These are phyloP conservation scores for Lophiotrema nucula DNA, from an alignment of 495 filamentous ascomycete species.

Conservation along the genomic window DNA sequence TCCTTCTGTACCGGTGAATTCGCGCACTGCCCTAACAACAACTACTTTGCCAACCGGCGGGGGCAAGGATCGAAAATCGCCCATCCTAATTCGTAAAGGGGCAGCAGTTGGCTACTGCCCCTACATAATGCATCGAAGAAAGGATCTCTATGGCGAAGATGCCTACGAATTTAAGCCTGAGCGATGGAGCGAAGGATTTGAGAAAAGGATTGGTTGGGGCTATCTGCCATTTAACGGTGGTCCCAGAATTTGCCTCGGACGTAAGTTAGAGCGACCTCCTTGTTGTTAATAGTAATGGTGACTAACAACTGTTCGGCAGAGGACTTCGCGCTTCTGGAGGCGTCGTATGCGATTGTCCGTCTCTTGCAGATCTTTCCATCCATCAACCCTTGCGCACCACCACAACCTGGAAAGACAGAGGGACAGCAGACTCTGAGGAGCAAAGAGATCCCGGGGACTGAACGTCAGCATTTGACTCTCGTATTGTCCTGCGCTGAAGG, in stretches of 20 bases:
- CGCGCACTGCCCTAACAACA: slow-evolving; percentile 10
- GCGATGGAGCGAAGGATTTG: slow-evolving; percentile 45
- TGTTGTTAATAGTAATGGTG: neutral
- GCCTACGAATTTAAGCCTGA: slow-evolving; percentile 58
- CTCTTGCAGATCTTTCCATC: neutral
- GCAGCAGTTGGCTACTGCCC: slow-evolving; percentile 47
- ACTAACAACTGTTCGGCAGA: neutral
- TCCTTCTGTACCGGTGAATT: slow-evolving; percentile 25
- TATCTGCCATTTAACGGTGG: neutral
- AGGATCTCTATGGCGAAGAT: slow-evolving; percentile 57
- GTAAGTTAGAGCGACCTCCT: neutral
- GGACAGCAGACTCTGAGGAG: too few species aligned
- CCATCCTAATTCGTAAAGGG: slow-evolving; percentile 41
- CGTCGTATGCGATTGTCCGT: neutral
- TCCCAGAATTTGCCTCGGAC: neutral
- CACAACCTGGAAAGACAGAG: too few species aligned
- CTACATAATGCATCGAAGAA: slow-evolving; percentile 56
- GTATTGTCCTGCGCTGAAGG: too few species aligned
- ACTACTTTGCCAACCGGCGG: slow-evolving; percentile 31
- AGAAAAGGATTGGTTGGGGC: neutral
- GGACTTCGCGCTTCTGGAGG: neutral
- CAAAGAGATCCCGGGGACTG: too few species aligned
- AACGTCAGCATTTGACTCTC: too few species aligned
- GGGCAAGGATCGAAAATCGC: slow-evolving; percentile 23
- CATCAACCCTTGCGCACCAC: too few species aligned